Base-by-base conservation (phyloP, 2,329 filamentous ascomycete species). In the Ceratocystis papillata region DNA sequence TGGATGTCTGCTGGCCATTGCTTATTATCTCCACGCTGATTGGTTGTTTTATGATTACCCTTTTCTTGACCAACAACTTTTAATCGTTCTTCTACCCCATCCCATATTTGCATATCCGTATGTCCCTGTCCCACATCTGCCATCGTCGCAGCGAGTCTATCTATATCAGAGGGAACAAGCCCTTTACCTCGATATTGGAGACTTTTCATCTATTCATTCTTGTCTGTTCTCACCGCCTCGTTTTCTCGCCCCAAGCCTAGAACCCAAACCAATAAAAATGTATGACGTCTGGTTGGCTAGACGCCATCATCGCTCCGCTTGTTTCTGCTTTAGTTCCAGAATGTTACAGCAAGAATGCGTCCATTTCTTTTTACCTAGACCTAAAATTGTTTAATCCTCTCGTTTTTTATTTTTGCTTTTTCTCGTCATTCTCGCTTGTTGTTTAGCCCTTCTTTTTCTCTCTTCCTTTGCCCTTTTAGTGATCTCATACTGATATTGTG, bases 401-500 rank as follows among this genome's bases (percentile, higher is more conserved):
- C 50, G 28, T 25, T 8, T 15, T 46, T 30, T 8, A 25, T 63
- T 63, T 46, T 46, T 22, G 4, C 28, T 63, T 33, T 53, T 53
- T 41, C 33, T 17, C 46, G 28, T 57, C 12, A 44, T 64, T 20
- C 50, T 50, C 57, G 15, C 44, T 57, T 25, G 17, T 22, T 22
- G 7, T 48, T 17, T 48, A 48, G 20, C 20, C 3, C 46, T 48
- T 48, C 20, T 20, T 30, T 48, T 25, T 8, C 28, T 62, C 45
- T 62, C 1, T 28, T 45, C 33, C n/a, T 28, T 62, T 45, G 25
- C 45, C 46, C 17, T 53, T 63, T 17, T 15, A 33, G 45, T 63
- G 61, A 46, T 62, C 28, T 30, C 44, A n/a, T 45, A 46, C 59
- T 50, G 25, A 53, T 37, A n/a, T 45, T 63, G 44, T 37, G 62